phyloP scores from a whole-genome alignment of 1,139 yeast genomes.

The Yamadazyma atlantica region DNA sequence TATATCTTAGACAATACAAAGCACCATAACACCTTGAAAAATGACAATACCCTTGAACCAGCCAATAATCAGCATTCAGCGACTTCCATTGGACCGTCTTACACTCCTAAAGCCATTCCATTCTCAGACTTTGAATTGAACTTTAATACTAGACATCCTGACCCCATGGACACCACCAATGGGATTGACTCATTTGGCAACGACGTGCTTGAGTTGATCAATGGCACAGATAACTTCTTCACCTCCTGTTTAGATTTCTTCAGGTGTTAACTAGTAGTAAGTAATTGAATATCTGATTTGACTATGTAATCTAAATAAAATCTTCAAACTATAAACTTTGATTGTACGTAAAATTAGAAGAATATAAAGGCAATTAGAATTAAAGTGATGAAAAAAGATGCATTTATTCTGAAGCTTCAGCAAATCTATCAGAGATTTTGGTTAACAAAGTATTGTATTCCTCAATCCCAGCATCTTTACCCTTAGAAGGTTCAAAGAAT shows the following conservation, averaged over 20 bases:
- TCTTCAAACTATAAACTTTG: not conserved
- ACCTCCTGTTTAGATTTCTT: slow-evolving; percentile 14
- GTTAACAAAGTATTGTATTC: slow-evolving; percentile 77
- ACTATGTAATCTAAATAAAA: too few species aligned
- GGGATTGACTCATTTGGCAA: slow-evolving; percentile 19
- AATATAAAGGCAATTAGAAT: slow-evolving; percentile 1
- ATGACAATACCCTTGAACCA: slow-evolving; percentile 2
- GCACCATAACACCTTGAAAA: too few species aligned
- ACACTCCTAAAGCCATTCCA: slow-evolving; percentile 29
- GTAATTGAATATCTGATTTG: too few species aligned
- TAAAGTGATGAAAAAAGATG: slow-evolving; percentile 1
- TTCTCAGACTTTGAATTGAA: slow-evolving; percentile 21
- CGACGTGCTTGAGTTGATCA: slow-evolving; percentile 18
- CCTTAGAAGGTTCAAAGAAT: slow-evolving; percentile 93
- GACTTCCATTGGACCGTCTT: slow-evolving; percentile 8
- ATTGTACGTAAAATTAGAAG: not conserved
- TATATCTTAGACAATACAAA: too few species aligned
- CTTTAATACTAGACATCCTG: slow-evolving; percentile 1
- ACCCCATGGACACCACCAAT: slow-evolving; percentile 5
- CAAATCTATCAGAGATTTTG: slow-evolving; percentile 84
- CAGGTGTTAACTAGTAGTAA: not conserved
- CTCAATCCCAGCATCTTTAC: slow-evolving; percentile 71
- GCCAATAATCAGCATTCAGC: not conserved
- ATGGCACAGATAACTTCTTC: slow-evolving; percentile 20
- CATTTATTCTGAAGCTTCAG: slow-evolving; percentile 84